Base-by-base conservation (phyloP, 352 stramenopile species). In the Phytophthora quininea region DNA sequence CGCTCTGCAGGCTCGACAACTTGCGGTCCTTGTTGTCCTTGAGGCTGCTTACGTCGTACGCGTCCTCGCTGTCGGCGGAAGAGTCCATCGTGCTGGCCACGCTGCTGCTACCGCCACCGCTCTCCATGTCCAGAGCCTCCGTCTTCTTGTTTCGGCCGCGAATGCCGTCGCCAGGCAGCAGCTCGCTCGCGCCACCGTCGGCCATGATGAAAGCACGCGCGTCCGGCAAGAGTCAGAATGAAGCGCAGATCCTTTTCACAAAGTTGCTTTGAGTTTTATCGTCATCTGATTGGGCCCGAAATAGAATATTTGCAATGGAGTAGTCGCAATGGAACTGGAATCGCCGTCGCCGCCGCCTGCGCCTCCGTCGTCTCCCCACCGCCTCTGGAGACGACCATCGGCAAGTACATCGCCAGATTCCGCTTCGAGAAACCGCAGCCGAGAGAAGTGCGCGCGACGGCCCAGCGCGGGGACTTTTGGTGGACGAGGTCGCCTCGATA, bases 331-430 rank as follows among this genome's bases (percentile, higher is more conserved):
- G 7, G 35, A 40, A 11, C 35, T n/a, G 10, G 48, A 54, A 6
- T 54, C 19, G 31, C 15, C 14, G 5, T 43, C 48, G 14, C 53
- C 55, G 8, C 61, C 37, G 6, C 54, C 56, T 10, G 53, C 62
- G 6, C 67, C 67, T 37, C 50, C 62, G 27, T 24, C 35, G 12
- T 59, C 62, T 27, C 60, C 48, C 54, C 53, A 14, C 35, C 58
- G 31, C 32, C 53, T 29, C 45, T 58, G 4, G 47, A 72, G 45
- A 91, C 82, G n/a, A 91, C 83, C 5, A 91, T 91, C 71, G 77
- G 77, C 54, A 84, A 74, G 50, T 91, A 91, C 73, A 91, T 91
- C 11, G 79, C 79, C 29, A 79, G 83, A 38, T 91, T 91, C 68
- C 83, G 83, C 5, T 72, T 76, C 27, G 83, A 86, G 52, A 66